Conservation (phyloP, 176 grass and related monocot genomes). For the Hyparrhenia diplandra region DNA sequence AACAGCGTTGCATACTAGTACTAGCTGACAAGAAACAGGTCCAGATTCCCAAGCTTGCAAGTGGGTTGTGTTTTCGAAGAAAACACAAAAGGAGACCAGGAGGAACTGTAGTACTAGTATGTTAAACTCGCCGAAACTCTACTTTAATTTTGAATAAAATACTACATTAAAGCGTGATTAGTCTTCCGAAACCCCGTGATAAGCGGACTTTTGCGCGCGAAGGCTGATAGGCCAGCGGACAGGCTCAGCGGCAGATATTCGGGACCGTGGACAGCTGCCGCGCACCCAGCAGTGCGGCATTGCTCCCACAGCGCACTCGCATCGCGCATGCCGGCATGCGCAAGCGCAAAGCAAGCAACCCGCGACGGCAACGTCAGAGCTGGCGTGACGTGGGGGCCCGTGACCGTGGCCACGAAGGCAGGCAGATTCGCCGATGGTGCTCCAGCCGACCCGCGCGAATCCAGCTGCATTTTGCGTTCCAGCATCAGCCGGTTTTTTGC, state of each 20-base stretch:
- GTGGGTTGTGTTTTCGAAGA: too few species aligned
- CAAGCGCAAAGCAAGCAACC: not conserved
- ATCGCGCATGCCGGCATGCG: too few species aligned
- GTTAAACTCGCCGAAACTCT: not conserved
- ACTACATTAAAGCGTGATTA: not conserved
- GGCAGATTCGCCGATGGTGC: not conserved
- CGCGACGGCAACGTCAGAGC: not conserved
- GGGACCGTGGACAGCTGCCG: not conserved
- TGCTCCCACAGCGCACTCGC: not conserved
- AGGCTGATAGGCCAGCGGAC: not conserved
- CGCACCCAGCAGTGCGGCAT: too few species aligned
- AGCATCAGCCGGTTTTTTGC: not conserved
- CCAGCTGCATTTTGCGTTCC: not conserved
- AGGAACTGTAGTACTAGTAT: not conserved
- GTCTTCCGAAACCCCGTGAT: conserved; percentile 8
- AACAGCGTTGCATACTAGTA: too few species aligned
- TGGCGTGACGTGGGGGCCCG: not conserved
- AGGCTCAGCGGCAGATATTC: not conserved
- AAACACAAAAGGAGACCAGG: not conserved
- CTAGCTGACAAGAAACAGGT: too few species aligned
- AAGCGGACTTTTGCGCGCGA: conserved; percentile 2
- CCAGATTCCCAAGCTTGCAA: too few species aligned
- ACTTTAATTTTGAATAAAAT: not conserved
- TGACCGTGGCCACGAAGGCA: not conserved
- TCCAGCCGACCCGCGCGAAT: not conserved